Evolutionary conservation across 2,329 filamentous ascomycete genomes (phyloP).

Genomic region (Tolypocladium cylindrosporum): DNA sequence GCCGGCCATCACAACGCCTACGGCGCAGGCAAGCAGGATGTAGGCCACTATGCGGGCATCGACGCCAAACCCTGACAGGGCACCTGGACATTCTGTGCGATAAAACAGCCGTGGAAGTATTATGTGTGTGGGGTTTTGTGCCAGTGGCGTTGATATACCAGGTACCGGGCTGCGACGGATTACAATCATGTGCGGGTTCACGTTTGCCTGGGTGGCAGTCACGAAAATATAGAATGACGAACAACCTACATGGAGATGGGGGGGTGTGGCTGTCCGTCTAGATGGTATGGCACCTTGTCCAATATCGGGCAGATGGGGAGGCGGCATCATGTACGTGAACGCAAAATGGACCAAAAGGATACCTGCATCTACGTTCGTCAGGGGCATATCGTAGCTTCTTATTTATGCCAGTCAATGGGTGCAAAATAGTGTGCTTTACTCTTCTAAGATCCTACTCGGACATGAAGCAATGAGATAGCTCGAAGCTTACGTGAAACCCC

Average conservation of each 20-base stretch:
- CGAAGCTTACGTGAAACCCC: background rate
- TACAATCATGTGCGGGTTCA: too few species aligned
- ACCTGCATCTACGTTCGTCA: too few species aligned
- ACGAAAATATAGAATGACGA: background rate
- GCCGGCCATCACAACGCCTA: conserved; percentile 15
- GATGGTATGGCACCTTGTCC: background rate
- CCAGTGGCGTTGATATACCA: background rate
- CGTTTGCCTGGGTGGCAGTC: background rate
- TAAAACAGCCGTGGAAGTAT: background rate
- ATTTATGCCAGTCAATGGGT: background rate
- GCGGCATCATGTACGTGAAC: background rate
- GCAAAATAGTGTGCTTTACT: background rate
- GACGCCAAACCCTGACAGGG: conserved; percentile 13
- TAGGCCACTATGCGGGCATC: conserved; percentile 7
- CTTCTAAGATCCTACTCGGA: background rate
- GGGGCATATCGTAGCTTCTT: background rate
- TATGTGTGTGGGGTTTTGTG: background rate
- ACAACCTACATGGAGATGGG: background rate
- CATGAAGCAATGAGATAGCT: background rate
- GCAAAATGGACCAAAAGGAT: background rate
- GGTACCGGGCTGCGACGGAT: background rate
- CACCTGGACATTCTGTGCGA: background rate
- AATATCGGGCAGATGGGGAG: background rate
- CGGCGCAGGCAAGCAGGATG: conserved; percentile 6
- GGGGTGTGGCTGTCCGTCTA: background rate